Percentiles rank a stretch among this genome's conserved stretches.
Evolutionary conservation across 169 alveolate species (phyloP).

Genomic region (Ichthyophthirius multifiliis): DNA sequence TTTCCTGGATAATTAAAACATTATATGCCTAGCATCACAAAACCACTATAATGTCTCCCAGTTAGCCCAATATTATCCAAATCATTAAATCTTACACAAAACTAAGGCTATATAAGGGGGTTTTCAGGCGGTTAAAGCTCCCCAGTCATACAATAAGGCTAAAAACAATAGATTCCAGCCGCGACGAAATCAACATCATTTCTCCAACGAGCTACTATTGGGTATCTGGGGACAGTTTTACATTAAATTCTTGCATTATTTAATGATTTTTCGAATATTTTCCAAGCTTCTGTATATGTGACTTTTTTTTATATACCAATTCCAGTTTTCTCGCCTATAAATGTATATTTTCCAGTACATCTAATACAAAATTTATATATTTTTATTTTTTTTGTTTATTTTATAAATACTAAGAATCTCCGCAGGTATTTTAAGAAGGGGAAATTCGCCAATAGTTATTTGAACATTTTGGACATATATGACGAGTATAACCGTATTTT

Average conservation of each 20-base stretch:
- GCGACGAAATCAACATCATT: constrained; percentile 88
- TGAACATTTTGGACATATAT: constrained; percentile 75
- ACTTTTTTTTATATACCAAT: constrained; percentile 57
- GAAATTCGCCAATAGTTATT: constrained; percentile 74
- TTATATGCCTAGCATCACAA: constrained; percentile 86
- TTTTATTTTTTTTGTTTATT: neutral
- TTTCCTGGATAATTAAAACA: constrained; percentile 84
- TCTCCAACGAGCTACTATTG: constrained; percentile 89
- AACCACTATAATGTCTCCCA: constrained; percentile 88
- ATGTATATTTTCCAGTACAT: constrained; percentile 82
- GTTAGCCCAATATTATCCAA: constrained; percentile 87
- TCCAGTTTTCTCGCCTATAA: constrained; percentile 81
- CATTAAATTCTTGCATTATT: constrained; percentile 77
- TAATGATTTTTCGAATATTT: constrained; percentile 72
- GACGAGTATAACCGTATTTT: constrained; percentile 67
- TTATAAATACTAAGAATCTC: constrained; percentile 69
- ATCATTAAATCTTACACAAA: constrained; percentile 86
- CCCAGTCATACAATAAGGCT: constrained; percentile 89
- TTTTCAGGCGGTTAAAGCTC: constrained; percentile 90
- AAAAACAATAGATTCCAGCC: constrained; percentile 88
- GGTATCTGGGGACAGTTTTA: constrained; percentile 79
- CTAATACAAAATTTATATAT: constrained; percentile 12
- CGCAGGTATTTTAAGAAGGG: constrained; percentile 71
- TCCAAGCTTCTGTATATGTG: constrained; percentile 87
- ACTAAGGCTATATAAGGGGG: constrained; percentile 86